These are phyloP conservation scores for Gloeophyllum trabeum DNA, from an alignment of 768 basidiomycete species.

Conservation along the genomic window DNA sequence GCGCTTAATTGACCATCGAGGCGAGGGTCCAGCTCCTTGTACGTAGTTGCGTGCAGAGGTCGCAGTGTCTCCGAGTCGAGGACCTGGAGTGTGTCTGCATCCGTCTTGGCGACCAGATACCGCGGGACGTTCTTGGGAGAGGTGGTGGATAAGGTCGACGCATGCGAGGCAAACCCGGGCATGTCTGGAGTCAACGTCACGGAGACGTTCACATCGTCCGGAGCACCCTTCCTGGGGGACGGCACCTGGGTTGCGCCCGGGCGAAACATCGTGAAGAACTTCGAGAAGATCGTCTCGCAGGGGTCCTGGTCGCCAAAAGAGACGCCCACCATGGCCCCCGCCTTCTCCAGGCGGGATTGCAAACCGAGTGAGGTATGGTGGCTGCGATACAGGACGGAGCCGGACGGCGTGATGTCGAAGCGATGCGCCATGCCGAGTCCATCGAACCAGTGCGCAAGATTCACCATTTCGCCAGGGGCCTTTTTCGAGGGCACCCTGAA, in stretches of 20 bases:
- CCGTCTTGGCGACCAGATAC: slow-evolving; percentile 22
- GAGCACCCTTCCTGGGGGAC: slow-evolving; percentile 1
- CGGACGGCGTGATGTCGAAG: slow-evolving; percentile 22
- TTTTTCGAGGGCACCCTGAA: slow-evolving; percentile 15
- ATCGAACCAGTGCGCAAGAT: slow-evolving; percentile 28
- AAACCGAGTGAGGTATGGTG: slow-evolving; percentile 18
- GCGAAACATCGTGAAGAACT: slow-evolving; percentile 13
- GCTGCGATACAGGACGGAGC: slow-evolving; percentile 21
- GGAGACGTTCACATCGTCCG: slow-evolving; percentile 5
- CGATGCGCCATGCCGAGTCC: slow-evolving; percentile 27
- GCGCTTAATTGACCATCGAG: slow-evolving; percentile 22
- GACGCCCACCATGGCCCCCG: slow-evolving; percentile 4
- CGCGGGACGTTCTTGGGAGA: slow-evolving; percentile 7
- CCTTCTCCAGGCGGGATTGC: slow-evolving; percentile 15
- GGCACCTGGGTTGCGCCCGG: slow-evolving; percentile 1
- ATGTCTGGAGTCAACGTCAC: slow-evolving; percentile 14
- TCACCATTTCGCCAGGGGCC: slow-evolving; percentile 10
- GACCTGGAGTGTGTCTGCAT: slow-evolving; percentile 16
- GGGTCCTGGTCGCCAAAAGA: slow-evolving; percentile 15
- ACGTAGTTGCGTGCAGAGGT: slow-evolving; percentile 18
- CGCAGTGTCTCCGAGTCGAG: slow-evolving; percentile 26
- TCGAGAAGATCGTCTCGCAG: slow-evolving; percentile 15
- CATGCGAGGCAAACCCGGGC: slow-evolving; percentile 8
- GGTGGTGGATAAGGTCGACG: not conserved
- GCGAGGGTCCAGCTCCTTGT: slow-evolving; percentile 18